Evolutionary conservation across 2,329 filamentous ascomycete species (phyloP).

Genomic region (Purpureocillium lavendulum): DNA sequence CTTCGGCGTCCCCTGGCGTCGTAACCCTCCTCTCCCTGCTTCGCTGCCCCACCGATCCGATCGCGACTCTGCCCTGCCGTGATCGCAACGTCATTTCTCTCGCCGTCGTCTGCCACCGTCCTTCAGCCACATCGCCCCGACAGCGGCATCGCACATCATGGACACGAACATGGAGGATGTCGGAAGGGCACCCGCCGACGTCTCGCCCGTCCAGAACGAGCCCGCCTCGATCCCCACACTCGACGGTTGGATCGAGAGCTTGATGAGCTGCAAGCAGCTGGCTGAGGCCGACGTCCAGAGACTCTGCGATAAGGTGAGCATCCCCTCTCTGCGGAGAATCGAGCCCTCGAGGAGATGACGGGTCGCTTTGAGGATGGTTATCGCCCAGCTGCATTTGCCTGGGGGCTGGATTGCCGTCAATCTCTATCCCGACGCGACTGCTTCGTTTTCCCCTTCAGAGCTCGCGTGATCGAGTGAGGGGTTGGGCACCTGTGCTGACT

Average conservation of each 20-base stretch:
- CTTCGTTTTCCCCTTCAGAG: too few relatives aligned
- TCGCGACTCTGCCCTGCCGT: constrained; percentile 8
- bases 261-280: constrained; percentile 98
- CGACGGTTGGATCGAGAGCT: constrained; percentile 95
- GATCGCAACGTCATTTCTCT: constrained; percentile 21
- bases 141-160: constrained; percentile 42
- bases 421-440: too few relatives aligned
- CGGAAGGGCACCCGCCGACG: constrained; percentile 71
- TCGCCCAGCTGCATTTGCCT: too few relatives aligned
- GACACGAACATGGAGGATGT: constrained; percentile 99
- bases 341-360: too few relatives aligned
- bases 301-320: constrained; percentile 86
- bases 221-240: constrained; percentile 85
- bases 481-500: constrained; percentile 9
- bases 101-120: constrained; percentile 14
- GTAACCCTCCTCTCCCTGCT: constrained; percentile 1
- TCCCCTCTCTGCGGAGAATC: background rate
- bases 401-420: too few relatives aligned
- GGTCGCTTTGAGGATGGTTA: too few relatives aligned
- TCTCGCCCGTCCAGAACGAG: constrained; percentile 66
- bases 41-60: constrained; percentile 11
- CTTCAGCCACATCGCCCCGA: constrained; percentile 11
- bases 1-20: too few relatives aligned
- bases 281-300: constrained; percentile 90
- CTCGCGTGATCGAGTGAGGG: constrained; percentile 17